Evolutionary conservation across 2,329 filamentous ascomycete species (phyloP).

Genomic region (Fusarium oligoseptatum): DNA sequence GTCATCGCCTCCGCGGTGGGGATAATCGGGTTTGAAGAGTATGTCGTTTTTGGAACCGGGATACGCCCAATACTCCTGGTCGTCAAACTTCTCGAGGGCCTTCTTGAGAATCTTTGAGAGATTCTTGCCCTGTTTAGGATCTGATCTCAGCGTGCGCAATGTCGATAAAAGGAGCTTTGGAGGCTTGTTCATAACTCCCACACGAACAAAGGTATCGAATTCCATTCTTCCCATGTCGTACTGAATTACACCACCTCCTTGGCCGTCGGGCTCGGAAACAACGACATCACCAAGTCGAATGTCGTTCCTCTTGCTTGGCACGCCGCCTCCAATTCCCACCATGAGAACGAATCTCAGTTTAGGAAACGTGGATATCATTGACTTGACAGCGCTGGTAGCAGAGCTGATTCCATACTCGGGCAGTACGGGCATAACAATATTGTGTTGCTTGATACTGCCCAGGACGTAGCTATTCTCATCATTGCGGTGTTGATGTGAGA

Average conservation of each 20-base stretch:
- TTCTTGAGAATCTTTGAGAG: neutral
- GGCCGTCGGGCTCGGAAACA: neutral
- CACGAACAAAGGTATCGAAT: neutral
- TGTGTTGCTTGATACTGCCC: too few species aligned
- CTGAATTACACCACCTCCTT: neutral
- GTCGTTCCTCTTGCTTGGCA: neutral
- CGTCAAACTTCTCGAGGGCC: neutral
- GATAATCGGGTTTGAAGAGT: neutral
- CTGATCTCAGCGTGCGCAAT: neutral
- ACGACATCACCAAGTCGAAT: neutral
- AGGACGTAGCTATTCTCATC: neutral
- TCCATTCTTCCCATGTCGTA: neutral
- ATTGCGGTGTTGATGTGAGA: neutral
- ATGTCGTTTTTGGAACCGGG: neutral
- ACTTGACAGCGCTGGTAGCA: neutral
- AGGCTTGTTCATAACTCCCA: neutral
- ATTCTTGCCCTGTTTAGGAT: neutral
- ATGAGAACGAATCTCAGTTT: slow-evolving; percentile 2
- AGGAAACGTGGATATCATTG: slow-evolving; percentile 18
- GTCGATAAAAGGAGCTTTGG: neutral
- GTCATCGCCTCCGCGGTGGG: neutral
- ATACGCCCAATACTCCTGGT: neutral
- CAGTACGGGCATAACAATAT: neutral
- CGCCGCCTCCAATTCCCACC: slow-evolving; percentile 21
- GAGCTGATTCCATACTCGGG: too few species aligned